A percentile compares a stretch with the other conserved stretches of the same genome.
Evolutionary conservation across 306 rosid species (phyloP).

Genomic region (Castanea mollissima): DNA sequence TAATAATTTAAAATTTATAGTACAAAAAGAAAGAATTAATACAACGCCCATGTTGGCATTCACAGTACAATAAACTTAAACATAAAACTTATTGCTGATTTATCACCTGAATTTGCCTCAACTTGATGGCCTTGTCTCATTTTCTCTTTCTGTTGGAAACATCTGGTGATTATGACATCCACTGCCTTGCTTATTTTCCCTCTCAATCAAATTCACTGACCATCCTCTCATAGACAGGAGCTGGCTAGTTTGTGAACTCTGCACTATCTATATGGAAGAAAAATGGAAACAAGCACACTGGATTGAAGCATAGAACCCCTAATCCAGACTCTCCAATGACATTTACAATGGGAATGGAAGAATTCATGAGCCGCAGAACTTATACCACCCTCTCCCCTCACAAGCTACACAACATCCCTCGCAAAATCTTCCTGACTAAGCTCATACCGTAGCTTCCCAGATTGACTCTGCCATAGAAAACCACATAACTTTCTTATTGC

Average conservation of each 20-base stretch:
- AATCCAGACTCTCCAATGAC: conserved; percentile 33
- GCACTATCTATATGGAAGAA: conserved; percentile 29
- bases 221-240: conserved; percentile 19
- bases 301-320: conserved; percentile 34
- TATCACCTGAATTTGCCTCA: conserved; percentile 40
- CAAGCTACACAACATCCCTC: conserved; percentile 40
- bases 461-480: conserved; percentile 35
- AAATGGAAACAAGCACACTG: conserved; percentile 40
- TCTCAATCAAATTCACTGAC: not conserved
- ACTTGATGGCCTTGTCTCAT: conserved; percentile 30
- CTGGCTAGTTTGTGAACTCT: conserved; percentile 40
- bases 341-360: conserved; percentile 36
- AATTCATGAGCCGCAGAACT: conserved; percentile 30
- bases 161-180: conserved; percentile 9
- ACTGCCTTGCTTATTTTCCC: conserved; percentile 16
- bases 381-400: conserved; percentile 17
- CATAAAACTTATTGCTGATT: conserved; percentile 34
- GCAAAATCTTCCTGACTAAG: conserved; percentile 33
- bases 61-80: conserved; percentile 21
- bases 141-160: conserved; percentile 19
- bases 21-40: conserved; percentile 24
- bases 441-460: conserved; percentile 31
- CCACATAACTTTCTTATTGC: no score
- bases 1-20: conserved; percentile 19
- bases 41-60: conserved; percentile 22